Conservation (phyloP, 73 alveolate genomes). For the Effrenium voratum region DNA sequence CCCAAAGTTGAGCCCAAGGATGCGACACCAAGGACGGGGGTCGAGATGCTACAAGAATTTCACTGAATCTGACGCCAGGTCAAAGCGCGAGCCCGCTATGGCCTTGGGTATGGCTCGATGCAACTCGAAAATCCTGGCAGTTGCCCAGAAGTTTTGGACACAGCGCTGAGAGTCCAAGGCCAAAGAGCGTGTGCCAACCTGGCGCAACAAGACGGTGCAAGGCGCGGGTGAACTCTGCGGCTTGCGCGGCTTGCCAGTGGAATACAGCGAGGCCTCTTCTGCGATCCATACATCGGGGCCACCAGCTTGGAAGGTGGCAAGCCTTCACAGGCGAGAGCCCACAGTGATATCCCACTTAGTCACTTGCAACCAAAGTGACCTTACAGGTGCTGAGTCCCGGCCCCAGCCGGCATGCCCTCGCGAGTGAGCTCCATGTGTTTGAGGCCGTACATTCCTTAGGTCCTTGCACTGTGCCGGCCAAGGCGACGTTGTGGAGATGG, state of each 20-base stretch:
- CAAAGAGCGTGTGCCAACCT: neutral
- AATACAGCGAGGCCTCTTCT: constrained; percentile 20
- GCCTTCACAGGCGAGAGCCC: constrained; percentile 36
- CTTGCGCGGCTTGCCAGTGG: neutral
- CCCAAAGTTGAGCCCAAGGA: no score
- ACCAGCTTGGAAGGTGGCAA: constrained; percentile 79
- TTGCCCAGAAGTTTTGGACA: no score
- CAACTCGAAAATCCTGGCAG: no score
- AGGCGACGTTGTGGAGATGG: constrained; percentile 27
- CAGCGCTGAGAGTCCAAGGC: neutral
- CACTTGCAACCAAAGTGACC: neutral
- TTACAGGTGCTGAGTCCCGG: neutral
- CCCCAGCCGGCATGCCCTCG: neutral
- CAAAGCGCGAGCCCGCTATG: no score
- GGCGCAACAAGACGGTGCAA: constrained; percentile 73
- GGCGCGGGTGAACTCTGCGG: neutral
- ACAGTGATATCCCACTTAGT: no score
- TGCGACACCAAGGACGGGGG: no score
- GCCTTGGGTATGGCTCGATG: no score
- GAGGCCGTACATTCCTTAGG: no score
- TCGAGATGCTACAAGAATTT: no score
- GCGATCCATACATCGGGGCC: constrained; percentile 69
- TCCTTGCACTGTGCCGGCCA: no score
- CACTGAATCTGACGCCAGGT: no score
- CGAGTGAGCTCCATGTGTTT: neutral